These are phyloP conservation scores for Cupressus sempervirens DNA, from an alignment of 75 land plant genomes.

Conservation along the genomic window DNA sequence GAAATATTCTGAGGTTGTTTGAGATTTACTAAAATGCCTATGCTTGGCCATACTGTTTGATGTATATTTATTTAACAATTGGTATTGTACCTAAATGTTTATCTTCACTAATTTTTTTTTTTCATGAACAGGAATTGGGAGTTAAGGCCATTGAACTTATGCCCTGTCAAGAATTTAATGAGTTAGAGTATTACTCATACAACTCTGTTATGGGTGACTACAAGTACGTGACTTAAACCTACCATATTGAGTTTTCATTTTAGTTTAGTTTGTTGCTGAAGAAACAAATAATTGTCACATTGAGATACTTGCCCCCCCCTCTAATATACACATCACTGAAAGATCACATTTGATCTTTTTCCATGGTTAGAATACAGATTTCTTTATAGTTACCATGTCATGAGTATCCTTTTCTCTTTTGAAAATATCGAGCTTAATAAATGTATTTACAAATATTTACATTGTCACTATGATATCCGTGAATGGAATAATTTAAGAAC, in stretches of 20 bases:
- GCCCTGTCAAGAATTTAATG: slow-evolving; percentile 98
- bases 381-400: not conserved
- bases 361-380: not conserved
- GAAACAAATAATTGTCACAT: not conserved
- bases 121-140: slow-evolving; percentile 71
- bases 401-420: not conserved
- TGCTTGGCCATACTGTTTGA: not conserved
- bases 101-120: not conserved
- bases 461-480: not conserved
- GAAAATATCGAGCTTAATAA: not conserved
- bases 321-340: not conserved
- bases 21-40: not conserved
- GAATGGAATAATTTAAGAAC: not conserved
- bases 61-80: not conserved
- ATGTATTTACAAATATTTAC: not conserved
- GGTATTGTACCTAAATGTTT: not conserved
- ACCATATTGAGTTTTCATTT: not conserved
- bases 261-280: not conserved
- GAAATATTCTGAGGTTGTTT: not conserved
- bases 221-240: slow-evolving; percentile 45
- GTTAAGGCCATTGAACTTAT: slow-evolving; percentile 89
- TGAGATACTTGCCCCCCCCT: not conserved
- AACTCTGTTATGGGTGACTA: slow-evolving; percentile 70
- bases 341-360: not conserved
- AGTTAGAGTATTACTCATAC: slow-evolving; percentile 77